phyloP scores from a whole-genome alignment of 2,329 filamentous ascomycete species.

The Alternaria ventricosa region DNA sequence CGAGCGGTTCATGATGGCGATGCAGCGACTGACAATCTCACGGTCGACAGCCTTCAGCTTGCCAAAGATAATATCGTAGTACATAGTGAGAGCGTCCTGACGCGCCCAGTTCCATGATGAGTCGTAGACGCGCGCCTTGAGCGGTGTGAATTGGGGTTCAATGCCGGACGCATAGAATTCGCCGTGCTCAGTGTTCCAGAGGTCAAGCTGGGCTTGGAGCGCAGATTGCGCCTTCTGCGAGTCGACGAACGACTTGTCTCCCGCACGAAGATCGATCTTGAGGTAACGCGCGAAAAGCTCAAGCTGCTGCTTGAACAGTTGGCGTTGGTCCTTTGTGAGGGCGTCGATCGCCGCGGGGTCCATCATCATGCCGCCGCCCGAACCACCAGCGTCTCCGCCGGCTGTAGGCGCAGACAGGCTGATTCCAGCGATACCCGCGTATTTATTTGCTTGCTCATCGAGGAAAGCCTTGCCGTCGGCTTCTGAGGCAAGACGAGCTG shows the following conservation, averaged over 20 bases:
- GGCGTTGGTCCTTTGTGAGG: constrained; percentile 93
- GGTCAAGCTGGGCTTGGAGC: constrained; percentile 89
- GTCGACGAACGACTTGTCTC: constrained; percentile 88
- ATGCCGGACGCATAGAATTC: constrained; percentile 96
- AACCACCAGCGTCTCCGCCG: constrained; percentile 74
- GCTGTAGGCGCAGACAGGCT: constrained; percentile 76
- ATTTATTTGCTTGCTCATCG: constrained; percentile 87
- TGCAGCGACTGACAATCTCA: constrained; percentile 98
- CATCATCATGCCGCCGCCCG: constrained; percentile 96
- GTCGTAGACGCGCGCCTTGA: constrained; percentile 96
- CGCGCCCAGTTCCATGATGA: constrained; percentile 99
- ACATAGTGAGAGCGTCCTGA: constrained; percentile 97
- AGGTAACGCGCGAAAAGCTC: constrained; percentile 94
- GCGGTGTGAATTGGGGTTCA: constrained; percentile 87
- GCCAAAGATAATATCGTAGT: constrained; percentile 98
- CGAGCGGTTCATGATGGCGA: constrained; percentile 98
- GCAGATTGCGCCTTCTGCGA: constrained; percentile 86
- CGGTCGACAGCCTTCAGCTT: constrained; percentile 91
- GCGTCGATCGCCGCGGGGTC: constrained; percentile 96
- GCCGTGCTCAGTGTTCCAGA: constrained; percentile 95
- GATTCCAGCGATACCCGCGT: constrained; percentile 82
- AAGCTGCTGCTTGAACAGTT: constrained; percentile 97
- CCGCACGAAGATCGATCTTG: constrained; percentile 95
- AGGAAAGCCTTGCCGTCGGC: constrained; percentile 91
- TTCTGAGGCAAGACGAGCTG: constrained; percentile 86